Percentiles rank a stretch among this genome's conserved stretches.
Conservation (phyloP, 2,329 filamentous ascomycete genomes). For the Sporothrix mexicana region DNA sequence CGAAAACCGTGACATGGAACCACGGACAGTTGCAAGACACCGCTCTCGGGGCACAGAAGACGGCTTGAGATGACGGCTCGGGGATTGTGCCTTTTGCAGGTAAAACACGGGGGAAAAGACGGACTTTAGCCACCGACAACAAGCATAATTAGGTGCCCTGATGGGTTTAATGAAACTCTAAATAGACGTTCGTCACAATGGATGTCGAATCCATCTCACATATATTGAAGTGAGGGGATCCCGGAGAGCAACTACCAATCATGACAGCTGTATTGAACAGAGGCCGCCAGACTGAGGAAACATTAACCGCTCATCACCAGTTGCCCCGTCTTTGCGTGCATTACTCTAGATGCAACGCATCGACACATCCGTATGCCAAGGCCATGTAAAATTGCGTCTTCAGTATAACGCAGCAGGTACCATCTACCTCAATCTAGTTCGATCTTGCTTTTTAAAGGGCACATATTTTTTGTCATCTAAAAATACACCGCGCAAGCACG, state of each 20-base stretch:
- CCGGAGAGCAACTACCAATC: not conserved
- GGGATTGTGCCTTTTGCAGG: constrained; percentile 10
- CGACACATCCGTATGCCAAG: not conserved
- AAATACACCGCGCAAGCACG: too few relatives aligned
- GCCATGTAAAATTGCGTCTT: not conserved
- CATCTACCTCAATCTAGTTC: not conserved
- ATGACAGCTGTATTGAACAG: too few relatives aligned
- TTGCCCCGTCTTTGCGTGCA: not conserved
- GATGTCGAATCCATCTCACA: not conserved
- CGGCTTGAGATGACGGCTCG: constrained; percentile 12
- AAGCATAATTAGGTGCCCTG: not conserved
- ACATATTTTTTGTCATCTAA: not conserved
- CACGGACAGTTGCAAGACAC: not conserved
- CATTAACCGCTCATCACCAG: not conserved
- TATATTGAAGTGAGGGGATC: not conserved
- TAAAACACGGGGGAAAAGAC: not conserved
- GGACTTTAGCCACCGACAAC: not conserved
- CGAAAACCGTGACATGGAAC: not conserved
- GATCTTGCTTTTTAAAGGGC: not conserved
- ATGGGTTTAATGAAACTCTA: not conserved
- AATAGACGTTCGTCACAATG: not conserved
- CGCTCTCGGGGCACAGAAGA: not conserved
- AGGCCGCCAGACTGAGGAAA: not conserved
- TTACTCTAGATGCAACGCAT: not conserved
- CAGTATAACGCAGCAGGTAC: too few relatives aligned